Base-by-base conservation (phyloP, 805 yeast genomes). In the Cyberlindnera samutprakarnensis region DNA sequence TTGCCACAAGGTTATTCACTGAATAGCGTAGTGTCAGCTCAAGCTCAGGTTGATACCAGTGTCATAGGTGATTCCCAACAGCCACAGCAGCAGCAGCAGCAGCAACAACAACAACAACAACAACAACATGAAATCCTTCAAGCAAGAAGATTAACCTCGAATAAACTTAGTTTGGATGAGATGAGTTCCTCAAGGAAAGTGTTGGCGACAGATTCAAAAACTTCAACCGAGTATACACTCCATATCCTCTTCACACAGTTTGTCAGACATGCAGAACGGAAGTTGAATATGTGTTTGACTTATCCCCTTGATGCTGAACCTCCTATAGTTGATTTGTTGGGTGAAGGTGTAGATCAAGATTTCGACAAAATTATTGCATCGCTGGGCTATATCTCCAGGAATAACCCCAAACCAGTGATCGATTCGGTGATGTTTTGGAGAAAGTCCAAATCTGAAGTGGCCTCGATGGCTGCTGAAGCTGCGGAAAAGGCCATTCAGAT, bases 371-470 rank as follows among this genome's bases (percentile, higher is more conserved):
- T 87, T 32, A 73, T 94, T 14, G 75, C 75, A 12, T 82, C 96
- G 0, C 61, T 92, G 34, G 98, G 98, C 7, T 84, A 84, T 53
- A 84, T 92, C 23, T 94, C 98, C 2, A 70, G 86, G 35, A 68
- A 79, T 17, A 84, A 86, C 43, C 96, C 97, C 0, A 88, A 86
- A 50, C 95, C 96, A 0, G 96, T 92, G 2, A 87, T 94, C 21
- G 99, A 92, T 55, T 86, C 95, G 6, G 95, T 92, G 38, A 88
- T 92, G 97, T 88, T 84, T 53, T 92, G 99, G 99, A 70, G 97
- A 38, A 85, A 90, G 53, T 75, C 90, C 2, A 92, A 92, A 55
- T 78, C 94, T 11, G 97, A 90, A 46, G 78, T 82, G 4, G 85
- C 94, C 2, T 72, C 74, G 18, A 62, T 70, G 56, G 75, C 81